phyloP scores from a whole-genome alignment of 768 basidiomycete species.

The Boletales sp. region DNA sequence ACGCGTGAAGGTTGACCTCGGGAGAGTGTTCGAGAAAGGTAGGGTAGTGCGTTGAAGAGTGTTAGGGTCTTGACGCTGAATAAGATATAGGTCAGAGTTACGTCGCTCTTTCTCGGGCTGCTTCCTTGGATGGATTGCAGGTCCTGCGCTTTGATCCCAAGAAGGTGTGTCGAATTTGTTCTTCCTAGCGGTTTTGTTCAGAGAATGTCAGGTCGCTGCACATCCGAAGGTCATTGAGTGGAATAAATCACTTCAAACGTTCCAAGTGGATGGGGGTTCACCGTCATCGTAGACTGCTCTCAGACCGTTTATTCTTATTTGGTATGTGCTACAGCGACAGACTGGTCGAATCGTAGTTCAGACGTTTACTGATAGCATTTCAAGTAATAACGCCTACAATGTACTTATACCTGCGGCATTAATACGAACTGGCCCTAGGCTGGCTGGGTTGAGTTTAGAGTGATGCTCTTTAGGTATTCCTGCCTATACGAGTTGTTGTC shows the following conservation, averaged over 20 bases:
- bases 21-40: conserved; percentile 62
- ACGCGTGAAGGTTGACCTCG: conserved; percentile 61
- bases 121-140: conserved; percentile 51
- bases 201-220: conserved; percentile 35
- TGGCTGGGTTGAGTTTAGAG: conserved; percentile 26
- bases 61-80: background rate
- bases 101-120: conserved; percentile 50
- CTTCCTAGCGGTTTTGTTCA: background rate
- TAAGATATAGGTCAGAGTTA: conserved; percentile 41
- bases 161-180: conserved; percentile 34
- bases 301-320: conserved; percentile 2
- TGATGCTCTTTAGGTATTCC: conserved; percentile 54
- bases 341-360: background rate
- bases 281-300: background rate
- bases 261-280: background rate
- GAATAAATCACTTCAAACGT: conserved; percentile 30
- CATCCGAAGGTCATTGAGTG: conserved; percentile 44
- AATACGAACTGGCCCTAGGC: background rate
- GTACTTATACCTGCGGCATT: background rate
- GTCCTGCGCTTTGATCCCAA: conserved; percentile 50
- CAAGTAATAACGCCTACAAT: too few relatives aligned
- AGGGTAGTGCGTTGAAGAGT: background rate
- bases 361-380: background rate
- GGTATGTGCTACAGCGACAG: conserved; percentile 6
- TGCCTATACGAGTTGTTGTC: conserved; percentile 63